Percentiles rank a stretch among this genome's conserved stretches.
Conservation (phyloP, 768 basidiomycete species). For the Mycena rosella region DNA sequence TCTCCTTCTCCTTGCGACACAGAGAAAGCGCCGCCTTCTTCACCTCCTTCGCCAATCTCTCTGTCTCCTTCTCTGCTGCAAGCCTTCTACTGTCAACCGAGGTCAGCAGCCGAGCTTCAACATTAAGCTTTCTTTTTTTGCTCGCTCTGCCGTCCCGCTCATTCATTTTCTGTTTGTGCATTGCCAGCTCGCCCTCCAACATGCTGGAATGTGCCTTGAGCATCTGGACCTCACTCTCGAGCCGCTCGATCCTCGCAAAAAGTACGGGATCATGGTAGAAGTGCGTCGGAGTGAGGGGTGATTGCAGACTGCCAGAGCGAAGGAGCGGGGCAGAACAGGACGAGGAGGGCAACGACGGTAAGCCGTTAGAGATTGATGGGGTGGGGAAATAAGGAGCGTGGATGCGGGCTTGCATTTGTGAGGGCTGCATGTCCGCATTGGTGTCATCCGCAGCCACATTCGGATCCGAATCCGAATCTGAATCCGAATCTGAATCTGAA, state of each 20-base stretch:
- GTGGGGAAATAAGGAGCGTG: background rate
- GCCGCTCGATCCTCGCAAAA: background rate
- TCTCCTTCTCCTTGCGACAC: conserved; percentile 8
- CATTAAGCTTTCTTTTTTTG: conserved; percentile 15
- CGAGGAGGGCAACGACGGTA: too few relatives aligned
- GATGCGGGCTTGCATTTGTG: too few relatives aligned
- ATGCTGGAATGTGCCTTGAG: background rate
- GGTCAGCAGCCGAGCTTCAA: conserved; percentile 7
- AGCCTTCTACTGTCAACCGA: conserved; percentile 10
- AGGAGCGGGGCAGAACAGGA: too few relatives aligned
- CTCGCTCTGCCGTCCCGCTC: background rate
- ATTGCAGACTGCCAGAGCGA: background rate
- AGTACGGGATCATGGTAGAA: background rate
- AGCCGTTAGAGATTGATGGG: background rate
- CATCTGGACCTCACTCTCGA: background rate
- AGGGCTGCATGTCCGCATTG: too few relatives aligned
- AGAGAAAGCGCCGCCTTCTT: conserved; percentile 3
- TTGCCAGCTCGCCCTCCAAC: background rate
- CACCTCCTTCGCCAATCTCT: background rate
- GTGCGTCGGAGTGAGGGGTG: background rate
- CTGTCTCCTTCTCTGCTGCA: conserved; percentile 1
- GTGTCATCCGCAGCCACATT: too few relatives aligned
- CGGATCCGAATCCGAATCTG: too few relatives aligned
- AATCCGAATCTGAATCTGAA: too few relatives aligned
- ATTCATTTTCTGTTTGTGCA: conserved; percentile 1